phyloP scores from a whole-genome alignment of 2,329 filamentous ascomycete species.

The Trichoderma simmonsii region DNA sequence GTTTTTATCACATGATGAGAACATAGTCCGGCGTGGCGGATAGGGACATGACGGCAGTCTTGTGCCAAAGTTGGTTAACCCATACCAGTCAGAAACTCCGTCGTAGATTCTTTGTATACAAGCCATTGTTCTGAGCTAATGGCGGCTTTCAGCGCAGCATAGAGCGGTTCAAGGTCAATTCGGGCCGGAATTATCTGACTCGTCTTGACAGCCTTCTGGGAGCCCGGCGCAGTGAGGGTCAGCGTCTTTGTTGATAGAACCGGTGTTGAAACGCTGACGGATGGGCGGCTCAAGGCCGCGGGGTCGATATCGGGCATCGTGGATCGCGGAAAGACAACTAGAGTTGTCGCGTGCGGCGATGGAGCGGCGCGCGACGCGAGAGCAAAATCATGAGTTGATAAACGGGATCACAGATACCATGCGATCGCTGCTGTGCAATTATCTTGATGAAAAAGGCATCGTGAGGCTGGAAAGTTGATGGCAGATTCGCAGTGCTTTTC shows the following conservation, averaged over 20 bases:
- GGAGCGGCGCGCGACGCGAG: slow-evolving; percentile 45
- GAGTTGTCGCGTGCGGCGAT: slow-evolving; percentile 46
- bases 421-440: slow-evolving; percentile 42
- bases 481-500: slow-evolving; percentile 26
- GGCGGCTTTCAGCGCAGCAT: slow-evolving; percentile 57
- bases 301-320: slow-evolving; percentile 69
- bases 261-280: slow-evolving; percentile 56
- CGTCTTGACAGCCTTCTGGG: slow-evolving; percentile 54
- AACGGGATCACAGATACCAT: slow-evolving; percentile 34
- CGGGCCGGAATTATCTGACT: slow-evolving; percentile 62
- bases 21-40: background rate
- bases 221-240: slow-evolving; percentile 48
- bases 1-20: slow-evolving; percentile 17
- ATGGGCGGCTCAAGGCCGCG: slow-evolving; percentile 62
- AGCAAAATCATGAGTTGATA: slow-evolving; percentile 43
- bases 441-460: slow-evolving; percentile 46
- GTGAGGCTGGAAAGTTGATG: slow-evolving; percentile 42
- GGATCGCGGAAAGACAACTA: slow-evolving; percentile 28
- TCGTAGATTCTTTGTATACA: slow-evolving; percentile 60
- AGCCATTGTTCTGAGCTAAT: slow-evolving; percentile 62
- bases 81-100: slow-evolving; percentile 61
- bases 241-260: slow-evolving; percentile 57
- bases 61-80: background rate
- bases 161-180: slow-evolving; percentile 65
- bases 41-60: background rate